These are phyloP conservation scores for Hyaloperonospora arabidopsidis DNA, from an alignment of 352 stramenopile genomes.

Conservation along the genomic window DNA sequence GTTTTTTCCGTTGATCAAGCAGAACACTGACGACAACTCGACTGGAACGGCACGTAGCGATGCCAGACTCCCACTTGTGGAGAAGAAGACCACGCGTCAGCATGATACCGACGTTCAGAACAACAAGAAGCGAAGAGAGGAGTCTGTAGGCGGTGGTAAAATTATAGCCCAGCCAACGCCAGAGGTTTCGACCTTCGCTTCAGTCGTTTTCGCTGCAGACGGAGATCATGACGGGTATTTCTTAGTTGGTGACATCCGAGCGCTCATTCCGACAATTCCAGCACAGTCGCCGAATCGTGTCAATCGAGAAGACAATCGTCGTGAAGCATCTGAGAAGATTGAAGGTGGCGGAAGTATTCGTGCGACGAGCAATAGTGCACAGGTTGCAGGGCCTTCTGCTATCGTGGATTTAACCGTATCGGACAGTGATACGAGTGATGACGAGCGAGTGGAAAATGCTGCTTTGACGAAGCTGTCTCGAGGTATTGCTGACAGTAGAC, in stretches of 20 bases:
- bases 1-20: slow-evolving; percentile 23
- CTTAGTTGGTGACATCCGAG: slow-evolving; percentile 42
- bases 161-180: not conserved
- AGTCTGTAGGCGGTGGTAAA: slow-evolving; percentile 7
- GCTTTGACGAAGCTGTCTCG: not conserved
- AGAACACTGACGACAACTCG: not conserved
- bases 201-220: slow-evolving; percentile 30
- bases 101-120: slow-evolving; percentile 1
- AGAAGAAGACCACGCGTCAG: slow-evolving; percentile 21
- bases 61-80: slow-evolving; percentile 10
- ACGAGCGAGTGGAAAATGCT: slow-evolving; percentile 10
- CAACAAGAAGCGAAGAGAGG: slow-evolving; percentile 16
- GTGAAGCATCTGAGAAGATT: not conserved
- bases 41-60: slow-evolving; percentile 4
- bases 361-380: not conserved
- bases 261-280: slow-evolving; percentile 24
- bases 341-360: not conserved
- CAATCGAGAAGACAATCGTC: not conserved
- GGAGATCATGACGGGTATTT: slow-evolving; percentile 37
- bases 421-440: slow-evolving; percentile 24
- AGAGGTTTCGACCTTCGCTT: slow-evolving; percentile 3
- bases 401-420: slow-evolving; percentile 32
- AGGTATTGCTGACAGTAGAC: not conserved
- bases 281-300: not conserved
- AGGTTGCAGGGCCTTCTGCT: not conserved